Evolutionary conservation across 495 filamentous ascomycete species (phyloP).

Genomic region (Coniosporium apollinis): DNA sequence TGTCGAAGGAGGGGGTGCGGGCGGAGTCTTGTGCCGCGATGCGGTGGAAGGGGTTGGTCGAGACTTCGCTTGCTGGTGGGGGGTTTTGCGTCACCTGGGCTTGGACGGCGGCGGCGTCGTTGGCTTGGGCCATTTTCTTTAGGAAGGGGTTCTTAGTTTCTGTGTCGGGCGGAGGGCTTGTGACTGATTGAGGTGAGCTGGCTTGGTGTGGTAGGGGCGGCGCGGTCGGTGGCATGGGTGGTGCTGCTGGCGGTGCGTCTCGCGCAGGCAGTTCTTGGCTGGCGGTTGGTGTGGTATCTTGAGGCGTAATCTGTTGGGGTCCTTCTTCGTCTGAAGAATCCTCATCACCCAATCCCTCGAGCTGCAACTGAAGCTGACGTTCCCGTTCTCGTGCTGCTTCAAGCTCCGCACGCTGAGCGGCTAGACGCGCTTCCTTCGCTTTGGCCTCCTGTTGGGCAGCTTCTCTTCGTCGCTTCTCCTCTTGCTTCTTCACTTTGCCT

Average conservation of each 20-base stretch:
- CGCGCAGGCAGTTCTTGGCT: slow-evolving; percentile 36
- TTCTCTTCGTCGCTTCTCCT: slow-evolving; percentile 83
- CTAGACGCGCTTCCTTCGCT: slow-evolving; percentile 73
- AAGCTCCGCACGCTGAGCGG: slow-evolving; percentile 77
- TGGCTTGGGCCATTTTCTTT: slow-evolving; percentile 43
- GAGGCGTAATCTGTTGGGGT: slow-evolving; percentile 61
- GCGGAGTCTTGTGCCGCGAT: slow-evolving; percentile 40
- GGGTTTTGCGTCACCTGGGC: slow-evolving; percentile 22
- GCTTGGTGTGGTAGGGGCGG: slow-evolving; percentile 4
- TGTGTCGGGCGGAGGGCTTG: slow-evolving; percentile 22
- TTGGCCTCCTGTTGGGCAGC: slow-evolving; percentile 72
- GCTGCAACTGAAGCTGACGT: slow-evolving; percentile 67
- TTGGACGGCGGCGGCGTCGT: slow-evolving; percentile 22
- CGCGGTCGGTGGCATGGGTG: slow-evolving; percentile 16
- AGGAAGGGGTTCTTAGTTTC: slow-evolving; percentile 45
- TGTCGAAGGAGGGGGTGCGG: slow-evolving; percentile 15
- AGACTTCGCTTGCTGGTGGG: slow-evolving; percentile 28
- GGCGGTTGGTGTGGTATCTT: slow-evolving; percentile 63
- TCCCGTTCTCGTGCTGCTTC: slow-evolving; percentile 81
- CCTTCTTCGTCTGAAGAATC: slow-evolving; percentile 80
- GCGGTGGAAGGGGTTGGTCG: slow-evolving; percentile 94
- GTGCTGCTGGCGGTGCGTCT: slow-evolving; percentile 25
- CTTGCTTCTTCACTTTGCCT: slow-evolving; percentile 92
- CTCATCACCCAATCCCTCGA: slow-evolving; percentile 64
- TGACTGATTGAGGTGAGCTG: slow-evolving; percentile 16